Evolutionary conservation across 495 filamentous ascomycete species (phyloP).

Genomic region (Aspergillus hancockii): DNA sequence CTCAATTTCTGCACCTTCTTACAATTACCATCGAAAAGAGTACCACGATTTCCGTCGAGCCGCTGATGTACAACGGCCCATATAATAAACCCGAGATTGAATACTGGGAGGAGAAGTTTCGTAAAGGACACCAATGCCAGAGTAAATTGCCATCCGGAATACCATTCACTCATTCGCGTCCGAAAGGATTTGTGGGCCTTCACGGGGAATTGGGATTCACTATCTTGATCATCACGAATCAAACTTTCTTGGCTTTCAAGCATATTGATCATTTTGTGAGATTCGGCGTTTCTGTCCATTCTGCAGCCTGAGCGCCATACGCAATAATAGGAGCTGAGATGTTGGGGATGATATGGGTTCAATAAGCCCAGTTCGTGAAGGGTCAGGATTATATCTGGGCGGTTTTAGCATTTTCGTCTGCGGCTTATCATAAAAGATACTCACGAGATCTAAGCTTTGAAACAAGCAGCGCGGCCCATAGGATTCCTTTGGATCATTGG

Average conservation of each 20-base stretch:
- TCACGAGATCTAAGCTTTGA: too few species aligned
- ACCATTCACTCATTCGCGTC: background rate
- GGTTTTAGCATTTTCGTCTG: too few species aligned
- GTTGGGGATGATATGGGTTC: too few species aligned
- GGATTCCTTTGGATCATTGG: too few species aligned
- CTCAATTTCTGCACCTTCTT: constrained; percentile 17
- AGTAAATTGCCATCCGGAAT: background rate
- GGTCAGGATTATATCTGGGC: too few species aligned
- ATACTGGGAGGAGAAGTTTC: background rate
- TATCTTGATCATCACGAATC: background rate
- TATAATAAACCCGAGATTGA: constrained; percentile 4
- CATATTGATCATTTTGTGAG: background rate
- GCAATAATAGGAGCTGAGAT: too few species aligned
- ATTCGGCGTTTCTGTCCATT: background rate
- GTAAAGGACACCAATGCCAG: background rate
- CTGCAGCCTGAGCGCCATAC: too few species aligned
- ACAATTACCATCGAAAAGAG: constrained; percentile 23
- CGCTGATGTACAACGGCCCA: background rate
- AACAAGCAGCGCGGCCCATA: too few species aligned
- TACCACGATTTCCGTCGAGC: background rate
- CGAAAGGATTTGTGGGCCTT: background rate
- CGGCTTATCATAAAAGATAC: too few species aligned
- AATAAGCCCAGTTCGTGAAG: too few species aligned
- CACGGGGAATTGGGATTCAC: background rate
- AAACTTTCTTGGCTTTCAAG: background rate